These are phyloP conservation scores for Kondoa malvinella DNA, from an alignment of 768 basidiomycete genomes.

Conservation along the genomic window DNA sequence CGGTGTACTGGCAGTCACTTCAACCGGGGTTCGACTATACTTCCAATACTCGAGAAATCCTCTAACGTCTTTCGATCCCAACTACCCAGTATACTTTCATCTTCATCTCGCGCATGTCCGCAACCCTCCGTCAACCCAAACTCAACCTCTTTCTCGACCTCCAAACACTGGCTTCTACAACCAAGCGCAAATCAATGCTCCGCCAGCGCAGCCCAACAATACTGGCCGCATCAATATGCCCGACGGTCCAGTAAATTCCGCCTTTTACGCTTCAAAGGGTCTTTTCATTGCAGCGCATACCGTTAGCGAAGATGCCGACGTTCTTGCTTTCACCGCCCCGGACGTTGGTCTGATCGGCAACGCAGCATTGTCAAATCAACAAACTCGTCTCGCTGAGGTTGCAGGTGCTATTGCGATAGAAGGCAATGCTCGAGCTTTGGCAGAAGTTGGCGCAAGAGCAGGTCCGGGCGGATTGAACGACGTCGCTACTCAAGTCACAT, in stretches of 20 bases:
- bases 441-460: slow-evolving; percentile 36
- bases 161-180: slow-evolving; percentile 24
- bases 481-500: slow-evolving; percentile 62
- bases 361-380: slow-evolving; percentile 2
- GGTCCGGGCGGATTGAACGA: slow-evolving; percentile 45
- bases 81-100: slow-evolving; percentile 16
- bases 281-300: slow-evolving; percentile 25
- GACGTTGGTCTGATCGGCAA: slow-evolving; percentile 21
- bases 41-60: slow-evolving; percentile 38
- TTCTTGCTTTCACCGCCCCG: slow-evolving; percentile 25
- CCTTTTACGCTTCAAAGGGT: slow-evolving; percentile 13
- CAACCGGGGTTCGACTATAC: slow-evolving; percentile 68
- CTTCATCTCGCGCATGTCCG: slow-evolving; percentile 63
- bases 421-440: slow-evolving; percentile 68
- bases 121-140: slow-evolving; percentile 48
- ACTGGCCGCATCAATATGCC: slow-evolving; percentile 6
- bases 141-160: slow-evolving; percentile 52
- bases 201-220: neutral
- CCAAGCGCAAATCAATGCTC: slow-evolving; percentile 30
- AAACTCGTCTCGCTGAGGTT: slow-evolving; percentile 45
- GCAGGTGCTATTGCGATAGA: slow-evolving; percentile 60
- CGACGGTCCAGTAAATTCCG: slow-evolving; percentile 14
- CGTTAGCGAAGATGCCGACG: slow-evolving; percentile 24
- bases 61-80: slow-evolving; percentile 26
- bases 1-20: slow-evolving; percentile 64